Conservation (phyloP, 2,329 filamentous ascomycete species). For the Dothiorella sarmentorum region DNA sequence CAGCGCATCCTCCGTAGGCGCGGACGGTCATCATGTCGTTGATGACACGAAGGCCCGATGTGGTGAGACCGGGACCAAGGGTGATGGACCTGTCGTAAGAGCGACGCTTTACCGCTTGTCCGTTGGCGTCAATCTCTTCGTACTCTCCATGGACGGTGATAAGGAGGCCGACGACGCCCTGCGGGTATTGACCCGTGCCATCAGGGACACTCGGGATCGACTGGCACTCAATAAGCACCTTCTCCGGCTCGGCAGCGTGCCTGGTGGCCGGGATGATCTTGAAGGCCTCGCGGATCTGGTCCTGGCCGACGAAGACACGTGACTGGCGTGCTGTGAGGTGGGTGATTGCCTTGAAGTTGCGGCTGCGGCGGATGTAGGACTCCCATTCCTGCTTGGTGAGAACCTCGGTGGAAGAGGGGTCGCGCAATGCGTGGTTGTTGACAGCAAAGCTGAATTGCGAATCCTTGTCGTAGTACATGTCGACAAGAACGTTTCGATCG, state of each 20-base stretch:
- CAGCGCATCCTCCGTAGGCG: constrained; percentile 58
- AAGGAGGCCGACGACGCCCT: constrained; percentile 73
- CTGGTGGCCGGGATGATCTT: constrained; percentile 66
- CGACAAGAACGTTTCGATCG: constrained; percentile 61
- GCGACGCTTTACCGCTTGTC: constrained; percentile 58
- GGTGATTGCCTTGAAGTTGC: constrained; percentile 71
- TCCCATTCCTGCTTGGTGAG: constrained; percentile 60
- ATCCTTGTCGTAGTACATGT: constrained; percentile 69
- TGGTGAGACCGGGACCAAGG: constrained; percentile 67
- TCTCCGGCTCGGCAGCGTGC: constrained; percentile 66
- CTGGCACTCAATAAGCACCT: constrained; percentile 82
- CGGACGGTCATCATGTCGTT: constrained; percentile 75
- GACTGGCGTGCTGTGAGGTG: constrained; percentile 59
- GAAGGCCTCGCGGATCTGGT: constrained; percentile 67
- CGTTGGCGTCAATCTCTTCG: constrained; percentile 64
- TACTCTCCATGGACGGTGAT: constrained; percentile 82
- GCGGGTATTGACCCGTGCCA: constrained; percentile 57
- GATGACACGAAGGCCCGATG: constrained; percentile 65
- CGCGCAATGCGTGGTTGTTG: constrained; percentile 59
- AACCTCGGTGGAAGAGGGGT: constrained; percentile 34
- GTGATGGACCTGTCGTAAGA: constrained; percentile 81
- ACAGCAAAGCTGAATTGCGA: constrained; percentile 75
- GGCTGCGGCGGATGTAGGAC: constrained; percentile 70
- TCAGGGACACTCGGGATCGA: constrained; percentile 69
- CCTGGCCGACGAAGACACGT: constrained; percentile 62